A percentile compares a stretch with the other conserved stretches of the same genome.
These are phyloP conservation scores for Posidonia oceanica DNA, from an alignment of 116 monocot species.

Conservation along the genomic window DNA sequence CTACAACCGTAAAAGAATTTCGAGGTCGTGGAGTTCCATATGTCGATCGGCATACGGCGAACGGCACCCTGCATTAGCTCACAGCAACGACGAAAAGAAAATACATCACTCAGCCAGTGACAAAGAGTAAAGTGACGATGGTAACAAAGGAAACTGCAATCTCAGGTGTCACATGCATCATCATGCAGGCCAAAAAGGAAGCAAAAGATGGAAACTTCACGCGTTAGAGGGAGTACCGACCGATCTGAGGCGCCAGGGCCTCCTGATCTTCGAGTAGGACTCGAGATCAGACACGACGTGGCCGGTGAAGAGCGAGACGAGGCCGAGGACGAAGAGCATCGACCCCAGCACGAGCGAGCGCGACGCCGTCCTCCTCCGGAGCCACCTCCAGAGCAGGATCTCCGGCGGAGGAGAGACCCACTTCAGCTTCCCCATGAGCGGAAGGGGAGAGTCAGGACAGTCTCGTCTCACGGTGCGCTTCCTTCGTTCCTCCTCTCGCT, in stretches of 20 bases:
- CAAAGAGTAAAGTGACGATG: not conserved
- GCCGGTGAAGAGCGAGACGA: conserved; percentile 74
- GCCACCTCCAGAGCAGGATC: conserved; percentile 1
- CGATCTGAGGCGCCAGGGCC: conserved; percentile 31
- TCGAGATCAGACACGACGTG: conserved; percentile 63
- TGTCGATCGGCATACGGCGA: conserved; percentile 28
- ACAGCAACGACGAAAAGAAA: not conserved
- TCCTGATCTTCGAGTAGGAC: conserved; percentile 40
- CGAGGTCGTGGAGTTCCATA: conserved; percentile 78
- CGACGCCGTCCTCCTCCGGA: conserved; percentile 18
- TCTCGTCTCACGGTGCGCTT: not conserved
- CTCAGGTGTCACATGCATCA: no score
- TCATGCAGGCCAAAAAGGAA: no score
- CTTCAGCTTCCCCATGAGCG: conserved; percentile 1
- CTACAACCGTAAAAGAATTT: conserved; percentile 68
- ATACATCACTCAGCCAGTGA: not conserved
- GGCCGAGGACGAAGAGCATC: conserved; percentile 62
- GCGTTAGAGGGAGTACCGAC: conserved; percentile 7
- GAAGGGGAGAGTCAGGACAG: not conserved
- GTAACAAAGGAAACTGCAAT: no score
- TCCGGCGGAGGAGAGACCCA: not conserved
- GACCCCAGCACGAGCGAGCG: conserved; percentile 40
- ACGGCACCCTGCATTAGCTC: conserved; percentile 18
- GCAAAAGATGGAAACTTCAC: not conserved
- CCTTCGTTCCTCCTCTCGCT: not conserved